Conservation (phyloP, 2,329 filamentous ascomycete genomes). For the Trichoderma oligosporum region DNA sequence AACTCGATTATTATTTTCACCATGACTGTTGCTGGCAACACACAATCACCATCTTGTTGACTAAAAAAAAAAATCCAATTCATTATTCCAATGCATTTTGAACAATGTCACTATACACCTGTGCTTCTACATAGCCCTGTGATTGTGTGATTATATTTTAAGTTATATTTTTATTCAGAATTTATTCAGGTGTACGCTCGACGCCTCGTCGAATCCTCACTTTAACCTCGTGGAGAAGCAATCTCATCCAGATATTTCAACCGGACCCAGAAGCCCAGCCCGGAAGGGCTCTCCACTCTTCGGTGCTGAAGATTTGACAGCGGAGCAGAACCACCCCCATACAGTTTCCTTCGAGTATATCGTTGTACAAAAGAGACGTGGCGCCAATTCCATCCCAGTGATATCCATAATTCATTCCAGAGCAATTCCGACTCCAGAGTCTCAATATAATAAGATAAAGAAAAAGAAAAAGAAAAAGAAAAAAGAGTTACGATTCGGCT, state of each 20-base stretch:
- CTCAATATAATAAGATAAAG: slow-evolving; percentile 20
- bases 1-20: background rate
- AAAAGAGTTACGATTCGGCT: slow-evolving; percentile 23
- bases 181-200: slow-evolving; percentile 53
- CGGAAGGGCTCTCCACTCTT: slow-evolving; percentile 55
- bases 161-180: slow-evolving; percentile 33
- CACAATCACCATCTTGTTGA: slow-evolving; percentile 2
- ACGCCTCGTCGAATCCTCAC: slow-evolving; percentile 60
- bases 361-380: slow-evolving; percentile 50
- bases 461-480: slow-evolving; percentile 23
- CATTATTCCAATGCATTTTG: too few species aligned
- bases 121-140: slow-evolving; percentile 11
- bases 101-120: slow-evolving; percentile 9
- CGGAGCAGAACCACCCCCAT: slow-evolving; percentile 59
- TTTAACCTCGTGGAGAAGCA: slow-evolving; percentile 66
- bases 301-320: slow-evolving; percentile 61
- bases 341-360: slow-evolving; percentile 37
- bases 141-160: slow-evolving; percentile 8
- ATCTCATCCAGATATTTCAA: slow-evolving; percentile 32
- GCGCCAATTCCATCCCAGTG: slow-evolving; percentile 29
- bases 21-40: background rate
- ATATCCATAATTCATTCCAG: slow-evolving; percentile 35
- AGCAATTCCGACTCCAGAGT: slow-evolving; percentile 29
- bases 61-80: too few species aligned
- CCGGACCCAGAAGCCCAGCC: slow-evolving; percentile 21